phyloP scores from a whole-genome alignment of 2,329 filamentous ascomycete genomes.

The Claviceps spartinae region DNA sequence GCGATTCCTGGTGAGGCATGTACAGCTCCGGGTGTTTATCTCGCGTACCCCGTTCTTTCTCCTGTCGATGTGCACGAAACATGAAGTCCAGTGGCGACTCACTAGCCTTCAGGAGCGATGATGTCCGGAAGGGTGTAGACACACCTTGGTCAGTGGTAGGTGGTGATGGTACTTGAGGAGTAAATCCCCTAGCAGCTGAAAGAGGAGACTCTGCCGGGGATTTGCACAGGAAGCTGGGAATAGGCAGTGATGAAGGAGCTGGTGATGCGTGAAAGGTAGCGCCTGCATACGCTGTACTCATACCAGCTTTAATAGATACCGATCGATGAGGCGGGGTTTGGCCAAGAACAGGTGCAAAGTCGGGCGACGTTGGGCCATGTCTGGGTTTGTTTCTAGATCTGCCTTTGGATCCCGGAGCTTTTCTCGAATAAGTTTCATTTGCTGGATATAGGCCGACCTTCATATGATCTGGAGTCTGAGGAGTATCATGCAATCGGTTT shows the following conservation, averaged over 20 bases:
- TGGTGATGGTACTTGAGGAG: constrained; percentile 31
- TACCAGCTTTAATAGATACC: constrained; percentile 29
- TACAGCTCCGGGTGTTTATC: constrained; percentile 25
- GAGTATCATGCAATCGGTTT: constrained; percentile 20
- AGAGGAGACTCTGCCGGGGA: constrained; percentile 53
- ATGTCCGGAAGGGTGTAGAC: constrained; percentile 28
- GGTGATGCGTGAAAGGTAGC: constrained; percentile 93
- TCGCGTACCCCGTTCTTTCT: constrained; percentile 45
- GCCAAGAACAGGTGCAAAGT: constrained; percentile 24
- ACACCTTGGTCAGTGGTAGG: constrained; percentile 40
- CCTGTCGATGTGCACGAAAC: constrained; percentile 74
- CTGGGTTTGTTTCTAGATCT: constrained; percentile 16
- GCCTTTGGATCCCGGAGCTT: constrained; percentile 18
- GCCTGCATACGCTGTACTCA: constrained; percentile 63
- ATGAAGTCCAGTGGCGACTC: constrained; percentile 80
- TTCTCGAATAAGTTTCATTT: constrained; percentile 11
- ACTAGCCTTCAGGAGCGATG: constrained; percentile 21
- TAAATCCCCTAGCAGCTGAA: constrained; percentile 18
- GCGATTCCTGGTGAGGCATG: constrained; percentile 8
- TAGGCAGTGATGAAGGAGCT: constrained; percentile 75
- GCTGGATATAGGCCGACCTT: constrained; percentile 22
- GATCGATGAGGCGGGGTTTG: constrained; percentile 30
- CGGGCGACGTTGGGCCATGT: constrained; percentile 25
- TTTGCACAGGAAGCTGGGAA: constrained; percentile 75
- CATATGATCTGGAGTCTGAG: constrained; percentile 35